Evolutionary conservation across 768 basidiomycete species (phyloP), one percentile per base, ranked within the genome.

Genomic region (Saitozyma podzolica): DNA sequence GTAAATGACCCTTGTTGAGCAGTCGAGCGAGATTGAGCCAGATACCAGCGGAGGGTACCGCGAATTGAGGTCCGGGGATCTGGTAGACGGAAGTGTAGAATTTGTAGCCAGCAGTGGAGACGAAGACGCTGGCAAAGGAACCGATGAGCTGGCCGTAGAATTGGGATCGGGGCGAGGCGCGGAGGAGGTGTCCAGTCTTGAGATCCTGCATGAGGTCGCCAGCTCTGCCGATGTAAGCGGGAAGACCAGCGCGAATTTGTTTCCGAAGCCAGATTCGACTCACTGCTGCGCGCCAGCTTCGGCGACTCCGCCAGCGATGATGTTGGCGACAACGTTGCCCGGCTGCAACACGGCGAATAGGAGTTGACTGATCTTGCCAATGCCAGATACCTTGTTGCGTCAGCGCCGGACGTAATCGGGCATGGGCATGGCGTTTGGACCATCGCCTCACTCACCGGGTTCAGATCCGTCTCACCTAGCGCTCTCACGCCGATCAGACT

Each of bases 181-280:
- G 85, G 58, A 91, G 85, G n/a, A 98, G 82, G 78, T 96, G 91
- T 0, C 95, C 95, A 2, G 95, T 96, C 81, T 98, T 98, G 62
- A 98, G 82, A 80, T 98, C 95, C 81, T 98, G 95, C 95, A 98
- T 97, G 9, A 97, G 85, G 76, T 98, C 95, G 14, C 93, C 95
- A 8, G 94, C 92, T 78, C 91, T 93, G 66, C 7, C 50, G 29
- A 8, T 14, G 59, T 69, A 54, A 63, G 59, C 20, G 41, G 8
- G 9, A 9, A n/a, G 17, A 3, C 8, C 20, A 11, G 16, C 39
- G 9, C 39, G 5, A 16, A n/a, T 1, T 14, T 3, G 19, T 20
- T 1, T 16, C 14, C 17, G 48, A 59, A 64, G 45, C 40, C 29
- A 29, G 29, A 10, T 3, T 8, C 5, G 10, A 47, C 59, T 37